Conservation (phyloP, 139 green algal genomes). For the Chlorella ohadii region DNA sequence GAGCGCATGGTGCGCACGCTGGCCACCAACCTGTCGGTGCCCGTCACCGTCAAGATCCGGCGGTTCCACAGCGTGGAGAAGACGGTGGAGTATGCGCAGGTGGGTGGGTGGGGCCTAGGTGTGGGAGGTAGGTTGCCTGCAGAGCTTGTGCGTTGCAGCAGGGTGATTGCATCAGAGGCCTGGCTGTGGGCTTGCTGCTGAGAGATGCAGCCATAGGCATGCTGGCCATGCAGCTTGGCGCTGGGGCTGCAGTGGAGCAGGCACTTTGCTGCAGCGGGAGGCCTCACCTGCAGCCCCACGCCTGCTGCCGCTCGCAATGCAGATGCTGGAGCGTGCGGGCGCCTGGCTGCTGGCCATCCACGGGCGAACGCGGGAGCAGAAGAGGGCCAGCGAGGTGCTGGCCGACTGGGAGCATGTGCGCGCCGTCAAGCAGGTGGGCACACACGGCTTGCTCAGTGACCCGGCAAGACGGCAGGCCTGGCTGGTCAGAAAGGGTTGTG, state of each 20-base stretch:
- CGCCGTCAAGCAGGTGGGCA: conserved; percentile 54
- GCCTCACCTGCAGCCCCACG: too few relatives aligned
- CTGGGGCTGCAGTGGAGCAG: too few relatives aligned
- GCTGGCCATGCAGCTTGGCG: too few relatives aligned
- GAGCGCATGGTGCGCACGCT: conserved; percentile 68
- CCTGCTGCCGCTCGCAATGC: too few relatives aligned
- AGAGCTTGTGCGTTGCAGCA: too few relatives aligned
- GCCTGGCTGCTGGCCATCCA: conserved; percentile 93
- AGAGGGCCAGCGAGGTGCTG: conserved; percentile 60
- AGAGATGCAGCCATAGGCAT: too few relatives aligned
- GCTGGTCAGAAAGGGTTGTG: too few relatives aligned
- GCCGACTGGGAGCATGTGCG: conserved; percentile 46
- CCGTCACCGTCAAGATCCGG: conserved; percentile 91
- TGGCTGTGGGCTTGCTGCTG: too few relatives aligned
- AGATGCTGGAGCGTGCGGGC: conserved; percentile 89
- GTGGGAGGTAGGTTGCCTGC: too few relatives aligned
- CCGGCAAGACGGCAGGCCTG: not conserved
- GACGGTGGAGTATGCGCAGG: conserved; percentile 91
- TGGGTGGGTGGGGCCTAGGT: too few relatives aligned
- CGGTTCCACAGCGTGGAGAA: conserved; percentile 84
- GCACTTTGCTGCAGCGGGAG: too few relatives aligned
- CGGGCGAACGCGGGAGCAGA: conserved; percentile 93
- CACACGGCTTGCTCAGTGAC: not conserved
- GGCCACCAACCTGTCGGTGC: conserved; percentile 56
- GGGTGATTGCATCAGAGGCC: too few relatives aligned